Evolutionary conservation across 2,329 filamentous ascomycete species (phyloP), one percentile per base, ranked within the genome.

Genomic region (Saccharata proteae): DNA sequence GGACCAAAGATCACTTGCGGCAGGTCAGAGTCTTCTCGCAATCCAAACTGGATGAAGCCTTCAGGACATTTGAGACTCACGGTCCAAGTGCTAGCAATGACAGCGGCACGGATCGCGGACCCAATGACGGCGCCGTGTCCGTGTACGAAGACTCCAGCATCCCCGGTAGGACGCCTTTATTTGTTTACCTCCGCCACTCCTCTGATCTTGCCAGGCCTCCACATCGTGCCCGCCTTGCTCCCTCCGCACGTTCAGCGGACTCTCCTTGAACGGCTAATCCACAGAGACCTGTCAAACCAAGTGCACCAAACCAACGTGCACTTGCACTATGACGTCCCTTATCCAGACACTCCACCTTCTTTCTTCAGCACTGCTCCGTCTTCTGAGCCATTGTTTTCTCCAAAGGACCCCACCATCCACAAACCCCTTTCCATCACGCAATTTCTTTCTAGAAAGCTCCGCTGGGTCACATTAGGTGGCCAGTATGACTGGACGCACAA

Each of bases 401-500:
- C 88, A 5, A 80, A 80, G 33, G 75, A 93, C 45, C 64, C 80
- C 1, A 41, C 54, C 1, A 57, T 85, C n/a, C 86, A 94, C 57
- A 81, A 77, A 38, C 67, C 82, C 3, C 62, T 94, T 7, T 68
- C 71, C 2, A 63, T 80, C 32, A 63, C 70, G 29, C 76, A 77
- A 46, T 72, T 88, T 17, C 64, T 96, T 25, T 71, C 77, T 35
- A 80, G 77, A 40, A 86, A 82, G 39, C 69, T 96, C 15, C 83
- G 88, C 43, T 98, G 90, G 90, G 72, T 92, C 24, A 96, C 88
- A 0, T 70, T 98, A 3, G 90, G 90, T 29, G 88, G 85, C 0
- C 90, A 96, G 54, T 96, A 96, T 54, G 82, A 96, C 59, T 96
- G 88, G 90, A 92, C 85, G 0, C 71, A 74, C 35, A 86, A 93